These are phyloP conservation scores for Penicillium sp. DNA, from an alignment of 2,329 filamentous ascomycete species.

Conservation along the genomic window DNA sequence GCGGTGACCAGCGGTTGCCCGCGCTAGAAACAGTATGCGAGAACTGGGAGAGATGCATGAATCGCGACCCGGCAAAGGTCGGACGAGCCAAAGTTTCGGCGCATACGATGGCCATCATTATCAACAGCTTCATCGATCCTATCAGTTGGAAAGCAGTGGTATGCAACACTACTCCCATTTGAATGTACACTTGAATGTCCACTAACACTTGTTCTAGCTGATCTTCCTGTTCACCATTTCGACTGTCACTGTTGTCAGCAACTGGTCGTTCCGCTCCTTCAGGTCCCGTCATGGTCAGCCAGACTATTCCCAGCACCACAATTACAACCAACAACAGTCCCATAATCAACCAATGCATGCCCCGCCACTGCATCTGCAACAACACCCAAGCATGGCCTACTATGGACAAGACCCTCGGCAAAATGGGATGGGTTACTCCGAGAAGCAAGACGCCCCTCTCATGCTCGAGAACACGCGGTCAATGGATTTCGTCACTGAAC, in stretches of 20 bases:
- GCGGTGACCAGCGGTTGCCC: conserved; percentile 63
- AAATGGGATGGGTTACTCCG: conserved; percentile 17
- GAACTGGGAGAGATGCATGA: conserved; percentile 85
- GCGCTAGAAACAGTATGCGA: conserved; percentile 71
- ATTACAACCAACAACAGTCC: conserved; percentile 25
- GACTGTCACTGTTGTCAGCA: conserved; percentile 56
- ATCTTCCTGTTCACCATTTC: conserved; percentile 43
- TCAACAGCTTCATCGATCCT: conserved; percentile 88
- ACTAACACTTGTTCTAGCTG: conserved; percentile 30
- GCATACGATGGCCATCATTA: conserved; percentile 84
- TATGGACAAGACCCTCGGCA: conserved; percentile 18
- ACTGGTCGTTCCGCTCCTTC: conserved; percentile 59
- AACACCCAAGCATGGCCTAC: conserved; percentile 29
- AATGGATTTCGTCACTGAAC: conserved; percentile 33
- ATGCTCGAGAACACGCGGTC: conserved; percentile 32
- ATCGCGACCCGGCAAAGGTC: conserved; percentile 71
- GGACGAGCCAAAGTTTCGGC: conserved; percentile 78
- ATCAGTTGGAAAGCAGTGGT: conserved; percentile 82
- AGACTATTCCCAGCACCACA: conserved; percentile 24
- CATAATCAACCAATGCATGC: conserved; percentile 24
- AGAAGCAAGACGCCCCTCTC: conserved; percentile 29
- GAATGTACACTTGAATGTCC: not conserved
- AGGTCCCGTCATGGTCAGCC: conserved; percentile 36
- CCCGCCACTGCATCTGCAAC: conserved; percentile 28
- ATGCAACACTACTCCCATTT: conserved; percentile 26